phyloP scores from a whole-genome alignment of 768 basidiomycete genomes.

The Calocybe cyanea region DNA sequence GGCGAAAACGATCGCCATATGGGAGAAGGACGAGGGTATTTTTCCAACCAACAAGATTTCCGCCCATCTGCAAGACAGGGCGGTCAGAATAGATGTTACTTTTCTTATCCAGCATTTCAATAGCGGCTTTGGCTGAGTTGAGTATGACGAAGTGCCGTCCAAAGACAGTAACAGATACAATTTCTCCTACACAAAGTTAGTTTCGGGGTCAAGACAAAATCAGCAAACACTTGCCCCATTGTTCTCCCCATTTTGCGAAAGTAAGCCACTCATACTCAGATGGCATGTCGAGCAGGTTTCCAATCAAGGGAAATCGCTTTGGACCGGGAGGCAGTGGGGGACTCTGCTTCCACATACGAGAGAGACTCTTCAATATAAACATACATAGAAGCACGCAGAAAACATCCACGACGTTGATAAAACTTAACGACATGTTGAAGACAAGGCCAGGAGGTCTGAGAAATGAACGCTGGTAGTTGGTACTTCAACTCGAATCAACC shows the following conservation, averaged over 20 bases:
- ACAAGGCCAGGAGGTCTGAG: background rate
- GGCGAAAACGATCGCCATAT: slow-evolving; percentile 40
- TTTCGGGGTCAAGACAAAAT: background rate
- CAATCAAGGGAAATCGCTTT: slow-evolving; percentile 26
- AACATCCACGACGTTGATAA: background rate
- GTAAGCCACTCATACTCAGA: slow-evolving; percentile 20
- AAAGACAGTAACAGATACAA: slow-evolving; percentile 35
- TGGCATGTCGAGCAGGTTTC: slow-evolving; percentile 30
- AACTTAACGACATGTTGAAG: background rate
- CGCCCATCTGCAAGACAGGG: slow-evolving; percentile 46
- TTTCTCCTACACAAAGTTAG: slow-evolving; percentile 26
- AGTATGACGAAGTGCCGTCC: slow-evolving; percentile 46
- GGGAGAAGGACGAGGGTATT: slow-evolving; percentile 42
- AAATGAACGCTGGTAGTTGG: background rate
- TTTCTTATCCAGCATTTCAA: slow-evolving; percentile 41
- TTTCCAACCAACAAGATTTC: slow-evolving; percentile 46
- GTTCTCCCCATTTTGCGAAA: slow-evolving; percentile 27
- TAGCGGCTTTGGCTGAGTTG: slow-evolving; percentile 39
- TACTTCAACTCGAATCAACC: background rate
- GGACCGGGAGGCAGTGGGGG: background rate
- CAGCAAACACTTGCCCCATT: slow-evolving; percentile 24
- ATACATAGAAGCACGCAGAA: background rate
- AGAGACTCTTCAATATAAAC: background rate
- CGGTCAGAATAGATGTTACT: slow-evolving; percentile 46
- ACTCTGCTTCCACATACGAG: background rate